Evolutionary conservation across 179 eudicot genomes (phyloP), one percentile per base, ranked within the genome.

Genomic region (Heliamphora pulchella): DNA sequence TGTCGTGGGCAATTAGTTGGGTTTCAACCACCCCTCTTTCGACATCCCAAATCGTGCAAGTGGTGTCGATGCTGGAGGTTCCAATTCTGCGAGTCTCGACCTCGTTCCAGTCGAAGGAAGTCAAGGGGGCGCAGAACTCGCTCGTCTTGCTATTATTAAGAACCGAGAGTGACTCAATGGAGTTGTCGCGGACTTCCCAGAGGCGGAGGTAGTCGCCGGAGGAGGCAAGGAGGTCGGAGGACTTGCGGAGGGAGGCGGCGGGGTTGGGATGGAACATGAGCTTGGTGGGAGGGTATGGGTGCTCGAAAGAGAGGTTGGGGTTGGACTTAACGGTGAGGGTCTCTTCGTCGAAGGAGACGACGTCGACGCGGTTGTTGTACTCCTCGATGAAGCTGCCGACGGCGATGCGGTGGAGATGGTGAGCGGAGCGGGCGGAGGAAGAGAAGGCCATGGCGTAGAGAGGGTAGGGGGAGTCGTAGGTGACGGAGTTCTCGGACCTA

Each of bases 51-150:
- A 94, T 86, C 2, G 98, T 94, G 59, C 98, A 94, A 2, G 97
- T 94, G 0, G 98, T 94, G 55, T 93, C 98, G n/a, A 93, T 93
- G 76, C 94, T 90, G 7, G 92, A 89, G 0, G 97, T 94, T 18
- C 98, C 98, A 47, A 94, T 87, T 13, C 94, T 76, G 46, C 87
- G 69, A 10, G 94, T 90, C 74, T 89, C 96, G 10, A 89, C 84
- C 83, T 93, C 97, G 86, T 94, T 94, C 98, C 98, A 94, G 57
- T 91, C 97, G 71, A 94, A 94, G 4, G 97, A 93, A 6, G 94
- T 94, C 75, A 94, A 76, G 0, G 97, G 97, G 7, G 98, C 96
- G 55, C 92, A 93, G 53, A 86, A 93, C 72, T 94, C 97, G 66
- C 92, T 90, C 54, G 93, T 86, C 63, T 94, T 94, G 17, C 91